A percentile compares a stretch with the other conserved stretches of the same genome.
Conservation (phyloP, 345 rosid genomes). For the Camelina neglecta region DNA sequence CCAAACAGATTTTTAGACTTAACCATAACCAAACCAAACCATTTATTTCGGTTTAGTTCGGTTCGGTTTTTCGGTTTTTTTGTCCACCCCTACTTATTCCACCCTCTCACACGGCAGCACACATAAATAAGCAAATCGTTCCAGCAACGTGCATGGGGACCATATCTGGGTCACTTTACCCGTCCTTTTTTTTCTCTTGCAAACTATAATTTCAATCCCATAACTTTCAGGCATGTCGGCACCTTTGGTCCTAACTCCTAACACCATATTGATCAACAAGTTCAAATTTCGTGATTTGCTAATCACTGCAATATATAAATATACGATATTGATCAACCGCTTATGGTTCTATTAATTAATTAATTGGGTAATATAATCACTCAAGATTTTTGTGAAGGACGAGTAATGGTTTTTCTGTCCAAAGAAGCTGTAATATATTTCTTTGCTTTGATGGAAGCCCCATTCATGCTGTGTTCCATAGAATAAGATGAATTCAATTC, state of each 20-base stretch:
- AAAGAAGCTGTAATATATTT: not conserved
- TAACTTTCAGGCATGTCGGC: not conserved
- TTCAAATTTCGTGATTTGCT: not conserved
- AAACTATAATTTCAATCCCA: not conserved
- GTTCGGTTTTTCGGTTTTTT: too few species aligned
- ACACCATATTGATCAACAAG: not conserved
- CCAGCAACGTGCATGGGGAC: constrained; percentile 21
- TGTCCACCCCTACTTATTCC: too few species aligned
- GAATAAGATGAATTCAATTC: not conserved
- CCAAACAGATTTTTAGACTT: too few species aligned
- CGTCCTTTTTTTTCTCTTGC: constrained; percentile 8
- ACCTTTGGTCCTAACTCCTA: not conserved
- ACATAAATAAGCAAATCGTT: constrained; percentile 1
- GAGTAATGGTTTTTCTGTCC: not conserved
- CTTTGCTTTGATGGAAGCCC: not conserved
- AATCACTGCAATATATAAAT: not conserved
- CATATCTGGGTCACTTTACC: constrained; percentile 7
- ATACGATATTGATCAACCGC: not conserved
- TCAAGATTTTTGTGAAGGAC: not conserved
- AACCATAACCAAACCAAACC: too few species aligned
- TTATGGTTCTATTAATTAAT: not conserved
- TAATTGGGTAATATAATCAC: not conserved
- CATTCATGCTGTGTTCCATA: not conserved
- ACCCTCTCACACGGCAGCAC: not conserved
- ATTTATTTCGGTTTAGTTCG: too few species aligned